Percentiles rank a stretch among this genome's conserved stretches.
Conservation (phyloP, 306 rosid genomes). For the Lotus japonicus region DNA sequence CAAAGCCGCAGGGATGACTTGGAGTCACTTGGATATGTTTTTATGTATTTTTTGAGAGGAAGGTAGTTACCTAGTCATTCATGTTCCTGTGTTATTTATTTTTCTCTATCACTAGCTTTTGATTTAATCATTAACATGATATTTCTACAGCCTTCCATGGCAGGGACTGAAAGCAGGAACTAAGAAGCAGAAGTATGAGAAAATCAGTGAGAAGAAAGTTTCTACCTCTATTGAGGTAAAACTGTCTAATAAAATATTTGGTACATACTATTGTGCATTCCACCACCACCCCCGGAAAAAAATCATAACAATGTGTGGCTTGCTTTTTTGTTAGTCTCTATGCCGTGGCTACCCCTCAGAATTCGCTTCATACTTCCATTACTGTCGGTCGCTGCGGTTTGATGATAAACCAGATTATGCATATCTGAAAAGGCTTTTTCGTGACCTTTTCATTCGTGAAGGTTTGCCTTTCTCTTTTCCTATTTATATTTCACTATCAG, state of each 20-base stretch:
- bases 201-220: constrained; percentile 94
- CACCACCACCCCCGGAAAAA: neutral
- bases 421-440: constrained; percentile 90
- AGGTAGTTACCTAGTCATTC: constrained; percentile 61
- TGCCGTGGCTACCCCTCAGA: constrained; percentile 94
- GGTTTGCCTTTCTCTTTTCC: constrained; percentile 36
- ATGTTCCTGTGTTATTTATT: constrained; percentile 1
- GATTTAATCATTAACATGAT: constrained; percentile 23
- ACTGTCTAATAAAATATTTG: neutral
- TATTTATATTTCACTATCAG: neutral
- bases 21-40: constrained; percentile 95
- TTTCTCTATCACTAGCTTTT: neutral
- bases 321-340: constrained; percentile 52
- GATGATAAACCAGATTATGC: constrained; percentile 98
- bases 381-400: constrained; percentile 87
- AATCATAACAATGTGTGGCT: constrained; percentile 17
- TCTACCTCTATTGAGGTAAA: constrained; percentile 88
- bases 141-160: constrained; percentile 83
- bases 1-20: constrained; percentile 98
- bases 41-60: constrained; percentile 90
- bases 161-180: constrained; percentile 99
- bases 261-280: neutral
- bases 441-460: constrained; percentile 95
- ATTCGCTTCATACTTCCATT: constrained; percentile 90
- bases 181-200: constrained; percentile 93